Base-by-base conservation (phyloP, 441 rosid genomes). In the Mallotus japonicus region DNA sequence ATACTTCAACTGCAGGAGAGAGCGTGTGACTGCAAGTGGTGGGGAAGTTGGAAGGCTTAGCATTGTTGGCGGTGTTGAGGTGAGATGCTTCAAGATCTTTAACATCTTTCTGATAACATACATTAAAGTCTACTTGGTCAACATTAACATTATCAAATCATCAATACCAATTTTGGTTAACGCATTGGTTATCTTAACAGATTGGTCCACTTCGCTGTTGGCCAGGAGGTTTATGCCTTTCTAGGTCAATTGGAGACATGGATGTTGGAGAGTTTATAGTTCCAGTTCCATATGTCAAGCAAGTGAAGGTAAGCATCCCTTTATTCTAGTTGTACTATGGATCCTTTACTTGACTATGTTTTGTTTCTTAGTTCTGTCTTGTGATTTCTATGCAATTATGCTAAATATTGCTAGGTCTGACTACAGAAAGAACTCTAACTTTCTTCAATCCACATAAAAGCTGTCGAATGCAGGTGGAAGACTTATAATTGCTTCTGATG, bases 191-290 rank as follows among this genome's bases (percentile, higher is more conserved):
- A 56, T 68, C n/a, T 32, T 46, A 67, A 44, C 80, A 93, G 97
- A 84, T 90, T 70, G 97, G 99, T 62, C 97, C 99, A 32, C 84
- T 92, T 37, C 87, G 97, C 20, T 94, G 99, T 73, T 94, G 97
- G 95, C 97, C 96, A 1, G 99, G 97, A 71, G 97, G 97, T 57
- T 82, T 92, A 62, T 94, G 97, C 78, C 97, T 94, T 80, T 92
- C 97, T 24, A 84, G 99, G 80, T 94, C 99, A 60, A 94, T 94
- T 24, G 99, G 97, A 20, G 97, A 90, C 81, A 86, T 84, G 87
- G 97, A 94, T 84, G 96, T 92, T 5, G 99, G 99, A n/a, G 97
- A 94, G 86, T 92, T 85, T 62, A 90, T 92, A 69, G 99, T 90
- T 72, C 97, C 97, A 46, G 83, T 94, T 70, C 97, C 97, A 9